Conservation (phyloP, 2,329 filamentous ascomycete genomes). For the Colletotrichum neosansevieriae region DNA sequence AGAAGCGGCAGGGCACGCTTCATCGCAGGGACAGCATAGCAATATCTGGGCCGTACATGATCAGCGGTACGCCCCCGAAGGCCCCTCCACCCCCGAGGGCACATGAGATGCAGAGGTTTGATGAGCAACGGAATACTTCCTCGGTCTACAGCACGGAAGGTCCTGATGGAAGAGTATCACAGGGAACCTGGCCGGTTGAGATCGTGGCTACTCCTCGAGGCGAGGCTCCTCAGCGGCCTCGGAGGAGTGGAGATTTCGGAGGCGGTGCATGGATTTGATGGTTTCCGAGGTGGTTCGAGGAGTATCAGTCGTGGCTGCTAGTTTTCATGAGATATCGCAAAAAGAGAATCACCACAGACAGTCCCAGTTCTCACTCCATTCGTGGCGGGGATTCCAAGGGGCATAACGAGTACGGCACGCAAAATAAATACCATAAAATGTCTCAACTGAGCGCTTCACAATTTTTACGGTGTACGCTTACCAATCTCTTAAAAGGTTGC, state of each 20-base stretch:
- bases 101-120: neutral
- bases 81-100: neutral
- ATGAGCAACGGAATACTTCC: neutral
- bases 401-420: too few species aligned
- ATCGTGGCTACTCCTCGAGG: neutral
- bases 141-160: neutral
- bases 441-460: too few species aligned
- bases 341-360: too few species aligned
- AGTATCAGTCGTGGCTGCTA: too few species aligned
- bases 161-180: neutral
- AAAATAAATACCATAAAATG: too few species aligned
- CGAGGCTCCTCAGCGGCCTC: neutral
- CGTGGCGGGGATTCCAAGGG: too few species aligned
- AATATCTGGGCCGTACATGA: neutral
- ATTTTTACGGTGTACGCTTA: too few species aligned
- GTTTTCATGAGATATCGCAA: too few species aligned
- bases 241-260: slow-evolving; percentile 1
- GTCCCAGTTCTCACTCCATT: too few species aligned
- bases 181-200: neutral
- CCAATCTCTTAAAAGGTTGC: too few species aligned
- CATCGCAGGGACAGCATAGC: neutral
- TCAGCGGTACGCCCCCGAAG: neutral
- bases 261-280: neutral
- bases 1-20: neutral
- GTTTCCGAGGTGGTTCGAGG: too few species aligned